Evolutionary conservation across 2,329 filamentous ascomycete species (phyloP).

Genomic region (Calonectria pseudoturangicola): DNA sequence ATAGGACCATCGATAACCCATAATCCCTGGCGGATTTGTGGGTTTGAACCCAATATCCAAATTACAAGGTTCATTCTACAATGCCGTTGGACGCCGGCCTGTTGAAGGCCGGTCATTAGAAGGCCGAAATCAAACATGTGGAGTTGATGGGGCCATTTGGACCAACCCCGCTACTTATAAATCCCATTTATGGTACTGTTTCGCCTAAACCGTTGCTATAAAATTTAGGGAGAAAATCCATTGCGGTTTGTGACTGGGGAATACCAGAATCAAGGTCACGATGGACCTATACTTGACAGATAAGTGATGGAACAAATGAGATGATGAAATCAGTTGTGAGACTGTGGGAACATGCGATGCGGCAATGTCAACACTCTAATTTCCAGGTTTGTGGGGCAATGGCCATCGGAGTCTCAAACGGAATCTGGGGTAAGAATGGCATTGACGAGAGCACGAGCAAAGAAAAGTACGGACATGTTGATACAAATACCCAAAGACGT

Average conservation of each 20-base stretch:
- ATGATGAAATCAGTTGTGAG: too few species aligned
- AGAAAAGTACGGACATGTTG: background rate
- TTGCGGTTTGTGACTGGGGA: background rate
- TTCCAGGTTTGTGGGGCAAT: background rate
- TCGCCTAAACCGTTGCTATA: background rate
- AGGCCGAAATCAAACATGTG: constrained; percentile 1
- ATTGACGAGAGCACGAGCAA: background rate
- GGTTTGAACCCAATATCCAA: constrained; percentile 14
- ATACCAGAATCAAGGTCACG: background rate
- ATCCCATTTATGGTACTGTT: background rate
- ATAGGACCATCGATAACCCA: background rate
- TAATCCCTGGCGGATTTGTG: constrained; percentile 5
- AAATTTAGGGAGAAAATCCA: background rate
- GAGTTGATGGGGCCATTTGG: background rate
- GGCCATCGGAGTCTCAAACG: background rate
- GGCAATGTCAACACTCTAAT: background rate
- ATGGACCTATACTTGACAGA: background rate
- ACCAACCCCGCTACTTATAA: background rate
- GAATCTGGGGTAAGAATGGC: background rate
- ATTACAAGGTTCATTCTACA: constrained; percentile 3
- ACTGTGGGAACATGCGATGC: too few species aligned
- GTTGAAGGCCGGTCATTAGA: constrained; percentile 11
- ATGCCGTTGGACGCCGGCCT: constrained; percentile 1
- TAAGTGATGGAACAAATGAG: background rate
- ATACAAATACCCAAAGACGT: background rate